Conservation (phyloP, 2,329 filamentous ascomycete species). For the Chalara sp. region DNA sequence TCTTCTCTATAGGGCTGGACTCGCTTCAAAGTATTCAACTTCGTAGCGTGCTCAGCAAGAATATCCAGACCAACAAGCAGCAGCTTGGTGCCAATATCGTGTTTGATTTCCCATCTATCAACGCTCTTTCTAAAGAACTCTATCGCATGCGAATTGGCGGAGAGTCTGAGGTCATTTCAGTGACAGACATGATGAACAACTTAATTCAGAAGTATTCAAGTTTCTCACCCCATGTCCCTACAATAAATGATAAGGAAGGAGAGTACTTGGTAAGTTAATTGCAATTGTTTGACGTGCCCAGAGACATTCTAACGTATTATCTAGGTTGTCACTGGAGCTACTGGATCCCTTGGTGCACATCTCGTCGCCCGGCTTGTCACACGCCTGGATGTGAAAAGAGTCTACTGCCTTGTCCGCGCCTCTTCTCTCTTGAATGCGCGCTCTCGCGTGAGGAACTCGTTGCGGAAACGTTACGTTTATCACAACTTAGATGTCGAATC, state of each 20-base stretch:
- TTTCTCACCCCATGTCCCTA: constrained; percentile 25
- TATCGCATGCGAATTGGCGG: constrained; percentile 34
- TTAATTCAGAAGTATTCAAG: constrained; percentile 37
- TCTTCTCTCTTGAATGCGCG: constrained; percentile 24
- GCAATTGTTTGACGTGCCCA: no score
- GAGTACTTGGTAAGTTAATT: constrained; percentile 8
- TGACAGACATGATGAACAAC: constrained; percentile 35
- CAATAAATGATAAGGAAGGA: constrained; percentile 9
- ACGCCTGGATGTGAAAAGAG: constrained; percentile 2
- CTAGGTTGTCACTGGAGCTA: constrained; percentile 53
- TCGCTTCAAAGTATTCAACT: constrained; percentile 50
- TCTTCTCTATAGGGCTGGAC: constrained; percentile 52
- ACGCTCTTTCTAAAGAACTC: constrained; percentile 39
- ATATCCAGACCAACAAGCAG: constrained; percentile 40
- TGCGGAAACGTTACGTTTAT: no score
- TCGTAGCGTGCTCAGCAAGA: constrained; percentile 42
- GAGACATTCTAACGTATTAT: not conserved
- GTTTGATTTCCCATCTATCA: constrained; percentile 48
- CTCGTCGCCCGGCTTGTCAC: constrained; percentile 48
- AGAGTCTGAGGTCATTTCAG: constrained; percentile 15
- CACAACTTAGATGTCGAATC: no score
- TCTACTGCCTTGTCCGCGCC: constrained; percentile 43
- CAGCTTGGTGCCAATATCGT: constrained; percentile 48
- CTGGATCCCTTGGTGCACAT: constrained; percentile 58
- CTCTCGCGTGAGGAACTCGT: constrained; percentile 1